These are phyloP conservation scores for Apophysomyces ossiformis DNA, from an alignment of 371 early-diverging fungal species.

Conservation along the genomic window DNA sequence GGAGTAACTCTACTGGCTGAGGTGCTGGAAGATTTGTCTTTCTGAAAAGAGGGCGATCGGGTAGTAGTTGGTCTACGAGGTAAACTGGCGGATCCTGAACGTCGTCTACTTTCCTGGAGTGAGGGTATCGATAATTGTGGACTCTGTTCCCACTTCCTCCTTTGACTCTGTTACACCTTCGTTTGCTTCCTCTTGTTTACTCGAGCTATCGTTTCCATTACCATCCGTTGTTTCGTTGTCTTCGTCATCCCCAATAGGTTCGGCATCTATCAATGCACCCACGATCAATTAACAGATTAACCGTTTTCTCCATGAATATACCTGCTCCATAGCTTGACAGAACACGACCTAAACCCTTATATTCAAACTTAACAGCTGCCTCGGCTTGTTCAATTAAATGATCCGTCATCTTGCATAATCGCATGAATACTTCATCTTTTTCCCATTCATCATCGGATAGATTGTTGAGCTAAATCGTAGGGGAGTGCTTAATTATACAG, in stretches of 20 bases:
- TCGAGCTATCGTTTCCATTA: not conserved
- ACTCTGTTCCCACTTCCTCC: not conserved
- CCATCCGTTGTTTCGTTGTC: not conserved
- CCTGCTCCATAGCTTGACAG: constrained; percentile 32
- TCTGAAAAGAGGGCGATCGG: not conserved
- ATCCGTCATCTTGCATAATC: constrained; percentile 42
- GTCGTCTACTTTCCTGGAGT: not conserved
- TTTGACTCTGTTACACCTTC: not conserved
- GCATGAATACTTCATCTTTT: constrained; percentile 45
- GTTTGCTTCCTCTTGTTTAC: not conserved
- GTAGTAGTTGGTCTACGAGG: not conserved
- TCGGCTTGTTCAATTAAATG: constrained; percentile 46
- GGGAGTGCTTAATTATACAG: no score
- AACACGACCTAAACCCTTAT: constrained; percentile 44
- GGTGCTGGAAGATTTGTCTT: not conserved
- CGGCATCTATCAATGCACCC: not conserved
- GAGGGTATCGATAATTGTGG: not conserved
- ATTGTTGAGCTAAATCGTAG: not conserved
- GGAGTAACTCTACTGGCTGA: not conserved
- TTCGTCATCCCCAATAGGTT: constrained; percentile 2
- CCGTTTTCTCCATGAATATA: constrained; percentile 7
- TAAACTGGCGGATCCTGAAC: not conserved
- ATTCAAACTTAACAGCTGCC: constrained; percentile 45
- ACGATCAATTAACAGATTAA: not conserved
- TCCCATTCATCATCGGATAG: constrained; percentile 45